phyloP scores from a whole-genome alignment of 2,329 filamentous ascomycete species.

The Alternaria infectoria region DNA sequence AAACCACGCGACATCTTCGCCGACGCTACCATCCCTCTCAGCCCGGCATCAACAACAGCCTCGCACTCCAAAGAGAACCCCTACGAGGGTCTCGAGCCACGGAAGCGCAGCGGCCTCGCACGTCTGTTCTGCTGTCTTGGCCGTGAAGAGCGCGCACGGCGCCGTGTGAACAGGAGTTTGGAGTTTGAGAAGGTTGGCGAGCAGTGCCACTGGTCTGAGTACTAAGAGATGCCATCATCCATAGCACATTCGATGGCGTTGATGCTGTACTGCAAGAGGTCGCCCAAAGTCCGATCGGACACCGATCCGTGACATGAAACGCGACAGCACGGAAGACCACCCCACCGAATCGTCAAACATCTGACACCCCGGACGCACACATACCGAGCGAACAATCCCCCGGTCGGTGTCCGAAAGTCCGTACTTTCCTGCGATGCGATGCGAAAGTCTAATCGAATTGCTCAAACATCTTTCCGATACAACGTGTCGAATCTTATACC shows the following conservation, averaged over 20 bases:
- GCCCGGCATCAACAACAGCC: constrained; percentile 29
- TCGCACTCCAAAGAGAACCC: constrained; percentile 19
- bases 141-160: constrained; percentile 36
- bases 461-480: not conserved
- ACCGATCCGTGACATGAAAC: constrained; percentile 5
- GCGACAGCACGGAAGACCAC: not conserved
- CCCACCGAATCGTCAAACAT: constrained; percentile 8
- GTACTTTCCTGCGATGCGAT: not conserved
- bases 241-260: not conserved
- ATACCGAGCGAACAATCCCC: not conserved
- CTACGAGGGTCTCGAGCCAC: constrained; percentile 35
- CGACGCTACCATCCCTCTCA: constrained; percentile 44
- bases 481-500: not conserved
- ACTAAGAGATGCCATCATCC: constrained; percentile 7
- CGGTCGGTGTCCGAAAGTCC: not conserved
- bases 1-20: constrained; percentile 37
- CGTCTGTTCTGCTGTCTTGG: constrained; percentile 45
- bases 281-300: not conserved
- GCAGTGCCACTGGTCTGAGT: constrained; percentile 41
- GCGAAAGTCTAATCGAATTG: not conserved
- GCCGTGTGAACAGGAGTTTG: constrained; percentile 22
- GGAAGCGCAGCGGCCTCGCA: constrained; percentile 38
- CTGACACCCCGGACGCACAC: not conserved
- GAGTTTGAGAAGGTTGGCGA: constrained; percentile 43
- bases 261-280: not conserved